phyloP scores from a whole-genome alignment of 352 stramenopile genomes.

The Peronosclerospora sorghi region DNA sequence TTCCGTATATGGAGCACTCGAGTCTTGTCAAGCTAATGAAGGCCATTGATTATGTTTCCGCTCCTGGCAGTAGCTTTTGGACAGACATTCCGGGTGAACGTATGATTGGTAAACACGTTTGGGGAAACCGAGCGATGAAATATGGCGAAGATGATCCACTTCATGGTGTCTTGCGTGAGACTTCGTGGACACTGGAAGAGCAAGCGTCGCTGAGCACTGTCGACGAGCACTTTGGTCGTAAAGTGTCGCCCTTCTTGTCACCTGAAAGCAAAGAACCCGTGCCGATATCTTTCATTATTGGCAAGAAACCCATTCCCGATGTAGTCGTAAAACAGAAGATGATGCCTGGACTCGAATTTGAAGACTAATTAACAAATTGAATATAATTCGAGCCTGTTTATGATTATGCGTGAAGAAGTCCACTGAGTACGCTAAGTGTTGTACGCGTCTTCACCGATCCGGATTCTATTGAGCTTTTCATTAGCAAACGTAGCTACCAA shows the following conservation, averaged over 20 bases:
- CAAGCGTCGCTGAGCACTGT: slow-evolving; percentile 16
- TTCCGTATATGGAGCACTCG: slow-evolving; percentile 30
- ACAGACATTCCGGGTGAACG: slow-evolving; percentile 28
- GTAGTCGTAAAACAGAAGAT: slow-evolving; percentile 19
- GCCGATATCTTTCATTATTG: slow-evolving; percentile 18
- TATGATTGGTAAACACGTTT: slow-evolving; percentile 12
- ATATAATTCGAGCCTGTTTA: no score
- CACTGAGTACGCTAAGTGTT: no score
- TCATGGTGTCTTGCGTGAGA: slow-evolving; percentile 32
- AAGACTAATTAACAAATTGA: slow-evolving; percentile 1
- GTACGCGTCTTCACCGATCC: no score
- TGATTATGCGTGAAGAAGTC: no score
- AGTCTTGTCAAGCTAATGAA: slow-evolving; percentile 34
- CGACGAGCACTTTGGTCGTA: slow-evolving; percentile 27
- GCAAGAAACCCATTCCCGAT: slow-evolving; percentile 21
- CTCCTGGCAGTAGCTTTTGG: slow-evolving; percentile 39
- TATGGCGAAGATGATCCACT: slow-evolving; percentile 44
- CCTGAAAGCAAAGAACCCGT: slow-evolving; percentile 6
- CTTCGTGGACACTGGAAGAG: slow-evolving; percentile 30
- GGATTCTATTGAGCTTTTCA: no score
- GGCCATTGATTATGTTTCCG: slow-evolving; percentile 34
- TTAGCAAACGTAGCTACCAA: slow-evolving; percentile 10
- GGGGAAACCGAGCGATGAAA: slow-evolving; percentile 20
- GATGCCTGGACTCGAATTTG: slow-evolving; percentile 9
- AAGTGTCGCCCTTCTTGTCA: slow-evolving; percentile 24